Percentiles rank a stretch among this genome's conserved stretches.
Conservation (phyloP, 2,329 filamentous ascomycete species). For the Microascus cirrosus region DNA sequence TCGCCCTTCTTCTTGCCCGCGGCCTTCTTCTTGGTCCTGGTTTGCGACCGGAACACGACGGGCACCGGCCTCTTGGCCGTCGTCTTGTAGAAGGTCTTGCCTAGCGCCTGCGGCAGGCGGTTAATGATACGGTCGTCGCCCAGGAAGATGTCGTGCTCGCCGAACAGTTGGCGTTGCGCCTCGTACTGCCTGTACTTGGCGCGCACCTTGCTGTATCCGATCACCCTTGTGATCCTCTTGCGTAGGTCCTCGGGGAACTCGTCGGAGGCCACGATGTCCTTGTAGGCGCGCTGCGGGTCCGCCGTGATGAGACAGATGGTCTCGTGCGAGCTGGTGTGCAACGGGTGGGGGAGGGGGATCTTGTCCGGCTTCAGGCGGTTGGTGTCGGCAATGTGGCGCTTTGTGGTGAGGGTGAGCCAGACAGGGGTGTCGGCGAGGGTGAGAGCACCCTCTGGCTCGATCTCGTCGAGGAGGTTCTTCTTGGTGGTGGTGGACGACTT, state of each 20-base stretch:
- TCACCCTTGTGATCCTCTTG: slow-evolving; percentile 61
- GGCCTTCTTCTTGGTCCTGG: slow-evolving; percentile 40
- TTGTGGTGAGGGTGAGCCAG: slow-evolving; percentile 53
- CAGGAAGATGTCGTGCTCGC: slow-evolving; percentile 87
- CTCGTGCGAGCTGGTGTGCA: slow-evolving; percentile 54
- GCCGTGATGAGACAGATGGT: slow-evolving; percentile 83
- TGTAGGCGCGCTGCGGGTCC: slow-evolving; percentile 72
- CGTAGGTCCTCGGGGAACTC: slow-evolving; percentile 58
- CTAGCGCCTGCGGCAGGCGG: slow-evolving; percentile 63
- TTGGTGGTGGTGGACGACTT: slow-evolving; percentile 34
- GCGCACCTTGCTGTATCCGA: slow-evolving; percentile 70
- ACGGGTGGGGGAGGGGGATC: slow-evolving; percentile 65
- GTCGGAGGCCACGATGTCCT: slow-evolving; percentile 69
- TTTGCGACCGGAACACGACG: slow-evolving; percentile 47
- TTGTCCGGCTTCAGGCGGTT: slow-evolving; percentile 74
- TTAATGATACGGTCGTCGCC: slow-evolving; percentile 79
- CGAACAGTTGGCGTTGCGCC: slow-evolving; percentile 67
- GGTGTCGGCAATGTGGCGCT: slow-evolving; percentile 59
- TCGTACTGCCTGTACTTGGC: slow-evolving; percentile 86
- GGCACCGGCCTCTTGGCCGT: slow-evolving; percentile 80
- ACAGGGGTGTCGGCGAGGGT: slow-evolving; percentile 34
- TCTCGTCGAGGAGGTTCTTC: slow-evolving; percentile 43
- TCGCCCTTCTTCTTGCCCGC: slow-evolving; percentile 20
- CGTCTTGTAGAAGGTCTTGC: slow-evolving; percentile 85
- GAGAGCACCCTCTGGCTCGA: slow-evolving; percentile 20